A percentile compares a stretch with the other conserved stretches of the same genome.
Evolutionary conservation across 108 stramenopile genomes (phyloP).

Genomic region (Skeletonema grethae): DNA sequence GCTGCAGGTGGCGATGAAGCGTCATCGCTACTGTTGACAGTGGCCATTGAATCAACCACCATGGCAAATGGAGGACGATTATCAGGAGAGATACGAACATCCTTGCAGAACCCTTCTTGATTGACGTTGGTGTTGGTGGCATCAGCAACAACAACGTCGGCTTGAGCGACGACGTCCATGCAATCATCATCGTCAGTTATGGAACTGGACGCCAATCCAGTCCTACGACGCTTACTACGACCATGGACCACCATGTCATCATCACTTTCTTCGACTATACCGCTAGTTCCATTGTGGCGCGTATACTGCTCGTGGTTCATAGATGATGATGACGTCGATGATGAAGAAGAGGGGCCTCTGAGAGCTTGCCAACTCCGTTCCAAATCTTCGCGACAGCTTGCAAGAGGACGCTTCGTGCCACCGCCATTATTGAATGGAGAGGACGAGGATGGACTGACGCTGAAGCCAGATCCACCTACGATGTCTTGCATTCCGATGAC

Average conservation of each 20-base stretch:
- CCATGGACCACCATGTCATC: background rate
- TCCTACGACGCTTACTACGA: background rate
- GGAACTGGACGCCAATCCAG: slow-evolving; percentile 4
- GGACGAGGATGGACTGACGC: background rate
- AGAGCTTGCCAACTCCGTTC: slow-evolving; percentile 25
- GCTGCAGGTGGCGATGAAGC: background rate
- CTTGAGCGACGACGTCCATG: background rate
- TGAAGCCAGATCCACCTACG: background rate
- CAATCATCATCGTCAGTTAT: background rate
- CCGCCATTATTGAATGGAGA: slow-evolving; percentile 4
- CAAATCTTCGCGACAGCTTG: slow-evolving; percentile 36
- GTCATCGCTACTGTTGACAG: background rate
- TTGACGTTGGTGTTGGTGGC: background rate
- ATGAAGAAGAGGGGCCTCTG: background rate
- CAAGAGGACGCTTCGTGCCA: slow-evolving; percentile 24
- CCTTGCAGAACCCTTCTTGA: background rate
- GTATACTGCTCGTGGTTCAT: background rate
- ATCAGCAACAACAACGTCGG: background rate
- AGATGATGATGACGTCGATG: background rate
- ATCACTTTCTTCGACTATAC: background rate
- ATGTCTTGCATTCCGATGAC: background rate
- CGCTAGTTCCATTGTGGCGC: background rate
- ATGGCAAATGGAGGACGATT: slow-evolving; percentile 16
- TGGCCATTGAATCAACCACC: background rate
- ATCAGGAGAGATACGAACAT: slow-evolving; percentile 1